phyloP scores from a whole-genome alignment of 2,329 filamentous ascomycete genomes.

The Teratosphaeria epicoccoides region DNA sequence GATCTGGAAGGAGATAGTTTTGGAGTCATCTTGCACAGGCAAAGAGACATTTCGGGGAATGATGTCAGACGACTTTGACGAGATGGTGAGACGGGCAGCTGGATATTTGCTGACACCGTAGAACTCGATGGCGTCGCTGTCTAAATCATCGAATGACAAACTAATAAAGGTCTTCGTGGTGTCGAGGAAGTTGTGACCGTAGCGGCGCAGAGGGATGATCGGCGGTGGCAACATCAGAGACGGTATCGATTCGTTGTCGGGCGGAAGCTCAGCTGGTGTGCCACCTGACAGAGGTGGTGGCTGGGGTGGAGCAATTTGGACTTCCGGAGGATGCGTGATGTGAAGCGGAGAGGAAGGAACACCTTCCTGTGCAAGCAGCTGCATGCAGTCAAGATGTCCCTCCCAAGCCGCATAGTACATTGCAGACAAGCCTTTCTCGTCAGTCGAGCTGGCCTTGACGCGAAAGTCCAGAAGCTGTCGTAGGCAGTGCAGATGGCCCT shows the following conservation, averaged over 20 bases:
- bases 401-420: conserved; percentile 99
- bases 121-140: conserved; percentile 71
- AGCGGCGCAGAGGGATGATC: conserved; percentile 86
- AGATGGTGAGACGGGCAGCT: conserved; percentile 87
- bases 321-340: conserved; percentile 10
- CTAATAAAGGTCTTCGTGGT: conserved; percentile 87
- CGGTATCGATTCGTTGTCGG: conserved; percentile 77
- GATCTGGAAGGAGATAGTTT: conserved; percentile 88
- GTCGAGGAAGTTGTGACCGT: conserved; percentile 96
- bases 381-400: conserved; percentile 90
- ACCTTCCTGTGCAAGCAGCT: conserved; percentile 56
- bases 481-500: conserved; percentile 84
- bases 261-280: conserved; percentile 10
- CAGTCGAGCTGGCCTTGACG: conserved; percentile 66
- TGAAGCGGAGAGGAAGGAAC: conserved; percentile 7
- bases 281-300: conserved; percentile 46
- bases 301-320: conserved; percentile 27
- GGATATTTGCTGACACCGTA: conserved; percentile 97
- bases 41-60: conserved; percentile 94
- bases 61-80: conserved; percentile 88
- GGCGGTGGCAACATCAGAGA: conserved; percentile 85
- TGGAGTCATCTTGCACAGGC: conserved; percentile 91
- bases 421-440: conserved; percentile 86
- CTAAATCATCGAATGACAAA: conserved; percentile 71
- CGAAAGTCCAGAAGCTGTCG: conserved; percentile 69